Conservation (phyloP, 2,329 filamentous ascomycete genomes). For the Cadophora malorum region DNA sequence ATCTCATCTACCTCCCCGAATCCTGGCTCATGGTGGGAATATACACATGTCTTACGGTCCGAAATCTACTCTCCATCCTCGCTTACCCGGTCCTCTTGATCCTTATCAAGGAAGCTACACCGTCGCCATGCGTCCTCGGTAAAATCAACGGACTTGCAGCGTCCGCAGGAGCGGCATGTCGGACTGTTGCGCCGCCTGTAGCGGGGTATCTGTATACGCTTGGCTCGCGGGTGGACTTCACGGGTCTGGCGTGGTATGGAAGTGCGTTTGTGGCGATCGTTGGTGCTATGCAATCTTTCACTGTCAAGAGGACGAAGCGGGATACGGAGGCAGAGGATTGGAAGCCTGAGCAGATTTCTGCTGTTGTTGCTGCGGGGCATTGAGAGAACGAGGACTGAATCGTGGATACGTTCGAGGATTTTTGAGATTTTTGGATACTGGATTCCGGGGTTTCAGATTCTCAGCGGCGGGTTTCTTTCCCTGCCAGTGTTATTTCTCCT, state of each 20-base stretch:
- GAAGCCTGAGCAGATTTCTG: constrained; percentile 22
- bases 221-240: constrained; percentile 64
- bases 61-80: constrained; percentile 67
- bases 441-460: neutral
- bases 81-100: constrained; percentile 71
- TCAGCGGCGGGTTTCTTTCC: neutral
- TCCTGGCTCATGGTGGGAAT: constrained; percentile 61
- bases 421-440: neutral
- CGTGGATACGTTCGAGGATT: too few relatives aligned
- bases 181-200: constrained; percentile 71
- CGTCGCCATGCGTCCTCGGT: constrained; percentile 61
- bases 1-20: constrained; percentile 60
- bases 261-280: constrained; percentile 62
- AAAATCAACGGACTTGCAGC: constrained; percentile 71
- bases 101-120: constrained; percentile 70
- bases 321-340: constrained; percentile 26
- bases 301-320: constrained; percentile 34
- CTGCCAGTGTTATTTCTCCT: neutral
- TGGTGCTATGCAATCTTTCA: constrained; percentile 66
- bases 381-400: neutral
- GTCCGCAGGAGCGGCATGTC: constrained; percentile 68
- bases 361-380: constrained; percentile 5
- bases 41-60: constrained; percentile 54
- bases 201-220: constrained; percentile 67
- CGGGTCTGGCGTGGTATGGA: constrained; percentile 68